phyloP scores from a whole-genome alignment of 352 stramenopile genomes.

The Paralagenidium karlingii region DNA sequence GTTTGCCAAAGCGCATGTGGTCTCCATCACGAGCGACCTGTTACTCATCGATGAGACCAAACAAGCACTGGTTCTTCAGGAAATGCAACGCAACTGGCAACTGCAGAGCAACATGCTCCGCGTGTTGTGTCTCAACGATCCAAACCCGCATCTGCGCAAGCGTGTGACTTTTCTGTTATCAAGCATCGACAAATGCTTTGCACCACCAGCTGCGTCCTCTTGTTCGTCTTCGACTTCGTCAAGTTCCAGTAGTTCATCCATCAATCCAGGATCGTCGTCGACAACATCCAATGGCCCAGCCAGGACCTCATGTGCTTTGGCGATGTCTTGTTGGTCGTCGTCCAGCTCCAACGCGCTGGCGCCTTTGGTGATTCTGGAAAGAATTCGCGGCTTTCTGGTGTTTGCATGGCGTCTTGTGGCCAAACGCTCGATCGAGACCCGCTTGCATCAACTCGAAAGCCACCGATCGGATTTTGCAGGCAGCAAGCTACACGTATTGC shows the following conservation, averaged over 20 bases:
- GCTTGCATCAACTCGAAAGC: no score
- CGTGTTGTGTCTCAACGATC: constrained; percentile 32
- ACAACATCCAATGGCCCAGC: no score
- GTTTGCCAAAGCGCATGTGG: no score
- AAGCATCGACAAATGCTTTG: constrained; percentile 10
- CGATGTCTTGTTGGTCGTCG: no score
- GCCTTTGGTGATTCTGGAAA: no score
- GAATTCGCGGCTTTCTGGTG: constrained; percentile 22
- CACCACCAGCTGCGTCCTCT: background rate
- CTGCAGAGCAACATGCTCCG: constrained; percentile 17
- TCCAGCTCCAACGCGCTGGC: no score
- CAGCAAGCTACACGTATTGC: background rate
- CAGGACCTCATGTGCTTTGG: no score
- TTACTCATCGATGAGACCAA: no score
- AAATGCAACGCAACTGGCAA: constrained; percentile 27
- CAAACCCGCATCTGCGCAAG: constrained; percentile 29
- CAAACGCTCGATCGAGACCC: constrained; percentile 8
- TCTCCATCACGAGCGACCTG: no score
- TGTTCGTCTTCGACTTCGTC: no score
- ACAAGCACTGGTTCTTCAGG: constrained; percentile 6
- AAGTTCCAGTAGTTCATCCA: no score
- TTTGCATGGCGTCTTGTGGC: constrained; percentile 27
- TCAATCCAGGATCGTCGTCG: no score
- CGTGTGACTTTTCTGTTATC: constrained; percentile 10
- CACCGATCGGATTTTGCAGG: constrained; percentile 5